Conservation (phyloP, 306 rosid genomes). For the Rosa lucieae region DNA sequence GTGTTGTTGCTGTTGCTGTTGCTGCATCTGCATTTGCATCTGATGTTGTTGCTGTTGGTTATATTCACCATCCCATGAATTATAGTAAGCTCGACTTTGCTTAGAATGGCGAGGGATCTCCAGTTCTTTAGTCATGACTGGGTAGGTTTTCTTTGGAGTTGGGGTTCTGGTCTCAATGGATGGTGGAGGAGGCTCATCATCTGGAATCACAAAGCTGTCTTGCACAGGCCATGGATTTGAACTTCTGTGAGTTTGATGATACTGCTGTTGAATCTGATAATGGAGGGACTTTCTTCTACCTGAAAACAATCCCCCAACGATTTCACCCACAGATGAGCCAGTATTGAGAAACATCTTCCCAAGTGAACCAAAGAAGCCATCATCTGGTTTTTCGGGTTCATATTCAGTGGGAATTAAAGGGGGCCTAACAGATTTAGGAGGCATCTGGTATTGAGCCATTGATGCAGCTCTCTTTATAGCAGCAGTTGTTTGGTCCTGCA, state of each 20-base stretch:
- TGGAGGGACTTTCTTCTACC: conserved; percentile 66
- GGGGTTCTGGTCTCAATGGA: conserved; percentile 65
- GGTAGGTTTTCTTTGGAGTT: conserved; percentile 45
- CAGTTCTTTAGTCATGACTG: conserved; percentile 60
- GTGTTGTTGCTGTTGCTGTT: conserved; percentile 44
- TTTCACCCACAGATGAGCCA: conserved; percentile 63
- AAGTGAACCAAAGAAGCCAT: conserved; percentile 79
- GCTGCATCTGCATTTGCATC: conserved; percentile 31
- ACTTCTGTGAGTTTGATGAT: conserved; percentile 52
- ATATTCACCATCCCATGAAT: conserved; percentile 58
- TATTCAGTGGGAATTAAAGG: conserved; percentile 79
- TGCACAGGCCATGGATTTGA: conserved; percentile 78
- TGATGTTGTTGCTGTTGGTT: conserved; percentile 36
- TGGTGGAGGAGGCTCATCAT: conserved; percentile 96
- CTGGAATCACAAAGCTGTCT: conserved; percentile 87
- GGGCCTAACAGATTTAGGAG: conserved; percentile 70
- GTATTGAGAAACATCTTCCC: conserved; percentile 78
- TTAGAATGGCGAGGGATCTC: conserved; percentile 60
- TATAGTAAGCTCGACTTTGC: conserved; percentile 47
- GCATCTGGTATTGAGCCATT: conserved; percentile 56
- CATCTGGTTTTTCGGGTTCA: conserved; percentile 72
- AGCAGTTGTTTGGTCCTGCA: conserved; percentile 55
- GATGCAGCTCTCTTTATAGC: conserved; percentile 48
- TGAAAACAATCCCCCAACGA: conserved; percentile 58
- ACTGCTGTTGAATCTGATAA: conserved; percentile 61